These are phyloP conservation scores for Trametes gibbosa DNA, from an alignment of 768 basidiomycete genomes.

Conservation along the genomic window DNA sequence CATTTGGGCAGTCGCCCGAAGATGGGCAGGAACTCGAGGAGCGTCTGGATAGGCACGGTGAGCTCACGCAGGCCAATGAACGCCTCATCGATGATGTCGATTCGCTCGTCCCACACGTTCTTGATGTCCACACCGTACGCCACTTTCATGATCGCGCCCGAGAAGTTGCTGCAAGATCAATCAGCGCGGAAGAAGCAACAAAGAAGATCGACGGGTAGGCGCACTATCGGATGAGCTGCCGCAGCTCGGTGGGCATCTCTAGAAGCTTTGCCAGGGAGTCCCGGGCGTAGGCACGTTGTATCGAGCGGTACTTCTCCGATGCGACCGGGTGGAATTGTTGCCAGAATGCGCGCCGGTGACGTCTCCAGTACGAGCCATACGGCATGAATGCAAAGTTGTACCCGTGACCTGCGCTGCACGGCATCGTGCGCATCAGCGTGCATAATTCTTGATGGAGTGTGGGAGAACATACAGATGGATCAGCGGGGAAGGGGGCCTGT, in stretches of 20 bases:
- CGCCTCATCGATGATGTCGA: constrained; percentile 15
- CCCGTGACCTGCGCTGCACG: constrained; percentile 1
- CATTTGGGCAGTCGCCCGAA: neutral
- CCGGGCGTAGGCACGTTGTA: constrained; percentile 1
- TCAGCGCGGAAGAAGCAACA: no score
- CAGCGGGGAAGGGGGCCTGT: neutral
- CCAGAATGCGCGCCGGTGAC: constrained; percentile 12
- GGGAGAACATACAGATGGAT: constrained; percentile 7
- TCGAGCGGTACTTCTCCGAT: neutral
- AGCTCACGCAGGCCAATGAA: neutral
- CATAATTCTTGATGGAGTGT: neutral
- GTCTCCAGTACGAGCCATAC: constrained; percentile 13
- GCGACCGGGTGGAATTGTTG: constrained; percentile 6
- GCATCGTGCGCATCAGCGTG: neutral
- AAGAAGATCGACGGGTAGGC: neutral
- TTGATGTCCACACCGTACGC: neutral
- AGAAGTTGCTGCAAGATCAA: neutral
- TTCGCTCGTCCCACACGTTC: constrained; percentile 8
- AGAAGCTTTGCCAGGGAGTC: constrained; percentile 8
- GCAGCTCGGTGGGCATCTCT: neutral
- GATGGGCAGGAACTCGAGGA: constrained; percentile 2
- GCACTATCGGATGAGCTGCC: constrained; percentile 7
- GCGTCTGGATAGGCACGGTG: neutral
- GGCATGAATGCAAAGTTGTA: constrained; percentile 3
- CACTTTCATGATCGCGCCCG: neutral